Percentiles rank a stretch among this genome's conserved stretches.
Conservation (phyloP, 1,284 basidiomycete species). For the Xerocomus amazonicus region DNA sequence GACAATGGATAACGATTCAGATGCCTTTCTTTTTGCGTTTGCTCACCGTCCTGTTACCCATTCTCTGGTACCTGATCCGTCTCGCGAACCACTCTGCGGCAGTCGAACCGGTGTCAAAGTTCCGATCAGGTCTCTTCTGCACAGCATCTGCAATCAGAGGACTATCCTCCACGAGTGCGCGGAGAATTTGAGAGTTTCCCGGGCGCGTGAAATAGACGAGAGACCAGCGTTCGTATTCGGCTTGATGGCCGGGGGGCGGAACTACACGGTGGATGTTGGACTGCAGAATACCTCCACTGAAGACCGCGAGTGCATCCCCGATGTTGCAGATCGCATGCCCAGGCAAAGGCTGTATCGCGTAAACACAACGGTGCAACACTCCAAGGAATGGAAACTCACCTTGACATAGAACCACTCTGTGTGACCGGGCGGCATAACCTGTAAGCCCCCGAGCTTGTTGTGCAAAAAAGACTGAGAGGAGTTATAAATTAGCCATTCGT, state of each 20-base stretch:
- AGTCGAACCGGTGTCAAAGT: slow-evolving; percentile 40
- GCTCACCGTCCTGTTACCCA: slow-evolving; percentile 42
- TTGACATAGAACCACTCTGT: slow-evolving; percentile 68
- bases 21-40: background rate
- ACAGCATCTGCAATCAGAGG: slow-evolving; percentile 41
- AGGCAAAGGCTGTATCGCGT: slow-evolving; percentile 48
- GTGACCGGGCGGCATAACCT: slow-evolving; percentile 61
- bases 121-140: slow-evolving; percentile 29
- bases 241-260: slow-evolving; percentile 46
- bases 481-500: slow-evolving; percentile 5
- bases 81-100: slow-evolving; percentile 48
- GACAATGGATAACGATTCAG: background rate
- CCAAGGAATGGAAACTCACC: slow-evolving; percentile 30
- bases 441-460: slow-evolving; percentile 69
- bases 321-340: slow-evolving; percentile 60
- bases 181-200: slow-evolving; percentile 46
- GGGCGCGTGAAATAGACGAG: slow-evolving; percentile 63
- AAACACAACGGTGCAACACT: background rate
- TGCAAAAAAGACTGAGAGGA: slow-evolving; percentile 55
- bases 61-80: slow-evolving; percentile 44
- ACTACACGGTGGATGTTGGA: slow-evolving; percentile 55
- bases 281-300: slow-evolving; percentile 56
- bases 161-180: slow-evolving; percentile 51
- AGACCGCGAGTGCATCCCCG: slow-evolving; percentile 55
- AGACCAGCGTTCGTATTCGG: slow-evolving; percentile 49